Percentiles rank a stretch among this genome's conserved stretches.
Evolutionary conservation across 1,139 yeast genomes (phyloP).

Genomic region (Nakaseomyces bracarensis): DNA sequence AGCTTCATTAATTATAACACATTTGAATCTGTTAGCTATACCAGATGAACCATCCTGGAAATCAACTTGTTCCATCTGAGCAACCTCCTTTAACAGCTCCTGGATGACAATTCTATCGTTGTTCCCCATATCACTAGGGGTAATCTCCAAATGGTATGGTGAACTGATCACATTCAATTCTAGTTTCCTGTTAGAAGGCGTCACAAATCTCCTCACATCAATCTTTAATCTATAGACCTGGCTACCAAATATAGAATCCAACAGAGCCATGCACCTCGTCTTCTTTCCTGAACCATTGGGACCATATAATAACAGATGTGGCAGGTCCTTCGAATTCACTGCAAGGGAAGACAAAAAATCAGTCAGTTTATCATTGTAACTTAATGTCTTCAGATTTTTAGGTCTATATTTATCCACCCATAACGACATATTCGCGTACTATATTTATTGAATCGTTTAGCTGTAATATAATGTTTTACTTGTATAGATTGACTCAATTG

Average conservation of each 20-base stretch:
- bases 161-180: slow-evolving; percentile 89
- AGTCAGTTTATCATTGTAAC: slow-evolving; percentile 62
- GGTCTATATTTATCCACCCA: slow-evolving; percentile 98
- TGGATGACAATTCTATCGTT: slow-evolving; percentile 92
- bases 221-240: slow-evolving; percentile 80
- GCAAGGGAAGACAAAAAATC: slow-evolving; percentile 51
- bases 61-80: slow-evolving; percentile 91
- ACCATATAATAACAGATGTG: slow-evolving; percentile 86
- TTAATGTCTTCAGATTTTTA: slow-evolving; percentile 49
- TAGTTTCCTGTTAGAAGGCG: slow-evolving; percentile 62
- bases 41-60: slow-evolving; percentile 29
- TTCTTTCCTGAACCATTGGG: slow-evolving; percentile 97
- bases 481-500: too few species aligned
- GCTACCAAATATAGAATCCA: slow-evolving; percentile 73
- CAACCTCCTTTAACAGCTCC: slow-evolving; percentile 85
- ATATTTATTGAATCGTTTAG: too few species aligned
- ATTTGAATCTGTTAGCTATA: slow-evolving; percentile 64
- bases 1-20: slow-evolving; percentile 91
- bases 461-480: too few species aligned
- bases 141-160: slow-evolving; percentile 84
- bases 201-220: slow-evolving; percentile 76
- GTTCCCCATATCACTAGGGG: slow-evolving; percentile 95
- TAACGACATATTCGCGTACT: slow-evolving; percentile 76
- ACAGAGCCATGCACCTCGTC: slow-evolving; percentile 78
- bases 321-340: slow-evolving; percentile 52